Conservation (phyloP, 2,329 filamentous ascomycete genomes). For the Aspergillus candidus region DNA sequence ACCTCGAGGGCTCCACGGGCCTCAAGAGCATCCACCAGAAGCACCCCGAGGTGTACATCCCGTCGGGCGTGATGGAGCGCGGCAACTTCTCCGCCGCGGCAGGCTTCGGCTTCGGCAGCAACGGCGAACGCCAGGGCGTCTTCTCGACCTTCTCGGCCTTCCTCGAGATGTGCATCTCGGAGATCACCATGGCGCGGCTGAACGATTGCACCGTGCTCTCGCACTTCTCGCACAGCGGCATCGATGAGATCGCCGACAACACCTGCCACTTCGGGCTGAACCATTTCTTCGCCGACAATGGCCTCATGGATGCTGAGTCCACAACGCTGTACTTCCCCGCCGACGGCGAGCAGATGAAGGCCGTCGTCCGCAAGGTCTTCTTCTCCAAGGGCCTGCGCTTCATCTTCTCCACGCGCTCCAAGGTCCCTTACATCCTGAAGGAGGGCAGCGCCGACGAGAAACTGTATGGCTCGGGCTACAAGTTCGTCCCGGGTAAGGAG, state of each 20-base stretch:
- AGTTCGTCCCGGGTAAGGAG: conserved; percentile 34
- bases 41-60: conserved; percentile 35
- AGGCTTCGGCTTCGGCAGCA: conserved; percentile 34
- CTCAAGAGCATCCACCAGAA: conserved; percentile 32
- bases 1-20: conserved; percentile 37
- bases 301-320: conserved; percentile 31
- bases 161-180: conserved; percentile 37
- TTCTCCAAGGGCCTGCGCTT: conserved; percentile 34
- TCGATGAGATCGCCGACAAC: conserved; percentile 39
- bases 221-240: conserved; percentile 37
- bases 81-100: conserved; percentile 38
- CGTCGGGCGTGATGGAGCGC: conserved; percentile 37
- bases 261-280: conserved; percentile 40
- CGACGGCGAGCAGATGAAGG: conserved; percentile 38
- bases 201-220: conserved; percentile 35
- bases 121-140: conserved; percentile 31
- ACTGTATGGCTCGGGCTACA: conserved; percentile 31
- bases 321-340: conserved; percentile 37
- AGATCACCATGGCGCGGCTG: conserved; percentile 38
- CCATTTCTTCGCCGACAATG: conserved; percentile 38
- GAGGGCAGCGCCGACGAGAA: conserved; percentile 28
- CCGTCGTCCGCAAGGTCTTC: conserved; percentile 32
- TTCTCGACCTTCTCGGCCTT: conserved; percentile 40
- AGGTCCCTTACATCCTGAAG: conserved; percentile 35
- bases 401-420: conserved; percentile 36